These are phyloP conservation scores for Francoa sonchifolia DNA, from an alignment of 441 rosid genomes.

Conservation along the genomic window DNA sequence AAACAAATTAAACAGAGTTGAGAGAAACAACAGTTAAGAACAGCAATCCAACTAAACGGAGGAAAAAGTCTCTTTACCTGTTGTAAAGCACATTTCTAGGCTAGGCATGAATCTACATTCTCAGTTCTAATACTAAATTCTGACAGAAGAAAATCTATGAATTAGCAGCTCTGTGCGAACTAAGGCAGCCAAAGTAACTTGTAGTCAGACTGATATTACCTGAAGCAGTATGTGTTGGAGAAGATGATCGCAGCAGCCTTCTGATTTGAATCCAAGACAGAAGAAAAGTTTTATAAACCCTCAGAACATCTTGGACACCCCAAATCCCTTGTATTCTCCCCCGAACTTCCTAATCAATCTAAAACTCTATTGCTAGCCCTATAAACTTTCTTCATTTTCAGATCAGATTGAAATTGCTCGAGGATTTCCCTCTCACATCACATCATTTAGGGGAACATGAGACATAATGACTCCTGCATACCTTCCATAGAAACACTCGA, in stretches of 20 bases:
- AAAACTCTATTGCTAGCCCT: too few relatives aligned
- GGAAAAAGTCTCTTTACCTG: constrained; percentile 17
- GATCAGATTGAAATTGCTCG: too few relatives aligned
- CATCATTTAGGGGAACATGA: too few relatives aligned
- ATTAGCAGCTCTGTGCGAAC: background rate
- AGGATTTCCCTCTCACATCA: too few relatives aligned
- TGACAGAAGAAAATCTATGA: constrained; percentile 10
- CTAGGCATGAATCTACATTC: too few relatives aligned
- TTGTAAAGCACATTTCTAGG: constrained; percentile 28
- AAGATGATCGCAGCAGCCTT: constrained; percentile 32
- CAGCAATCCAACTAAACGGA: too few relatives aligned
- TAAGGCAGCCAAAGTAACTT: too few relatives aligned
- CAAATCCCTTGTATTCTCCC: constrained; percentile 26
- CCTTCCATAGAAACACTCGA: too few relatives aligned
- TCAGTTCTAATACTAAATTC: constrained; percentile 21
- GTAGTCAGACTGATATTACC: constrained; percentile 23
- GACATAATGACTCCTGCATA: too few relatives aligned
- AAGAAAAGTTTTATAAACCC: constrained; percentile 23
- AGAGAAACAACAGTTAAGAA: background rate
- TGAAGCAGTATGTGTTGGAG: constrained; percentile 24
- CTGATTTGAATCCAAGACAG: constrained; percentile 12
- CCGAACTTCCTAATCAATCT: too few relatives aligned
- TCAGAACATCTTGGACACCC: constrained; percentile 49
- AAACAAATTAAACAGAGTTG: too few relatives aligned
- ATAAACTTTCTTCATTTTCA: too few relatives aligned